Evolutionary conservation across 352 stramenopile genomes (phyloP).

Genomic region (Chrysophaeum taylorii): DNA sequence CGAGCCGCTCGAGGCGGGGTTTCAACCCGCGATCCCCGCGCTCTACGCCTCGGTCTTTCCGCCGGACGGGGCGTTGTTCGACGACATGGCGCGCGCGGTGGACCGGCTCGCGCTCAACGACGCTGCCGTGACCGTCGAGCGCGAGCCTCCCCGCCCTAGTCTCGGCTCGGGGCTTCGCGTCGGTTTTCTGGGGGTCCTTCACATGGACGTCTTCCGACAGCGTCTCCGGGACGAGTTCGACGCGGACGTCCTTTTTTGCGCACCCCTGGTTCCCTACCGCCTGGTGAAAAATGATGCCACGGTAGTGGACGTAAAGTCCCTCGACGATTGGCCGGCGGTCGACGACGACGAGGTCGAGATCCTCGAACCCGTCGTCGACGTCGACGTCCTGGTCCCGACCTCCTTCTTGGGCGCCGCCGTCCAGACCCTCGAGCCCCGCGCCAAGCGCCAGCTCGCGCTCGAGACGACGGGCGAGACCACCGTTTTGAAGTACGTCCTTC

Average conservation of each 20-base stretch:
- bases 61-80: conserved; percentile 85
- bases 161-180: conserved; percentile 90
- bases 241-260: conserved; percentile 92
- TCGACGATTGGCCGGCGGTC: conserved; percentile 4
- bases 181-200: conserved; percentile 90
- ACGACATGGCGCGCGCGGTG: conserved; percentile 86
- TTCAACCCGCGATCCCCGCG: conserved; percentile 52
- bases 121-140: conserved; percentile 69
- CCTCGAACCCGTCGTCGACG: background rate
- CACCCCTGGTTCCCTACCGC: conserved; percentile 91
- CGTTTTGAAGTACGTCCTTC: conserved; percentile 82
- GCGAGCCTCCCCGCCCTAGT: background rate
- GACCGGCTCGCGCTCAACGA: conserved; percentile 94
- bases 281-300: background rate
- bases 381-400: background rate
- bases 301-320: background rate
- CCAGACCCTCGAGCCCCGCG: background rate
- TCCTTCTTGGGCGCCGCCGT: background rate
- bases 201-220: conserved; percentile 98
- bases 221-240: conserved; percentile 91
- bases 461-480: conserved; percentile 76
- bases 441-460: no score
- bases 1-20: conserved; percentile 20
- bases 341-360: background rate
- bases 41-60: conserved; percentile 98